Percentiles rank a stretch among this genome's conserved stretches.
Evolutionary conservation across 192 early-diverging fungal genomes (phyloP).

Genomic region (Umbelopsis isabellina): DNA sequence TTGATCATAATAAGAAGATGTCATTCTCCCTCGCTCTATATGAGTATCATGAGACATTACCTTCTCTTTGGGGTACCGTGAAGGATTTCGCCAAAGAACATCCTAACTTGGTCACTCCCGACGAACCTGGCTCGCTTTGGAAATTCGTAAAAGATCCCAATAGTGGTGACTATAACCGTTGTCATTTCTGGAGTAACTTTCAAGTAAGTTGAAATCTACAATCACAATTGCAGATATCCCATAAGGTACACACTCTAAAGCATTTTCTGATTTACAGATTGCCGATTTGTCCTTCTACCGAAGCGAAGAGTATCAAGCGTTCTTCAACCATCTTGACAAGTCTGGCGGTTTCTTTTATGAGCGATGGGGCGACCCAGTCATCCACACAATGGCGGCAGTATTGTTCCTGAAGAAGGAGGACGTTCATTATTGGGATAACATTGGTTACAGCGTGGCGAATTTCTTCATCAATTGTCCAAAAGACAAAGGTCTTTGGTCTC

Average conservation of each 20-base stretch:
- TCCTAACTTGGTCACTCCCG: not conserved
- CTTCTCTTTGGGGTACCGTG: conserved; percentile 52
- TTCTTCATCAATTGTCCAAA: conserved; percentile 70
- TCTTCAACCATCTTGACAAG: conserved; percentile 65
- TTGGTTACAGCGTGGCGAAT: conserved; percentile 65
- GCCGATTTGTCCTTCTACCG: conserved; percentile 59
- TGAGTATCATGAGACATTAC: conserved; percentile 54
- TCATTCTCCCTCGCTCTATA: conserved; percentile 56
- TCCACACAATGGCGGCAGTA: conserved; percentile 67
- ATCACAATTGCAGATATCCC: not conserved
- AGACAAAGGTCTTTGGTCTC: conserved; percentile 40
- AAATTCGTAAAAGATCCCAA: conserved; percentile 44
- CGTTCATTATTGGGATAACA: conserved; percentile 74
- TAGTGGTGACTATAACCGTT: conserved; percentile 57
- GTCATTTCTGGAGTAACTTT: conserved; percentile 83
- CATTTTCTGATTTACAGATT: conserved; percentile 26
- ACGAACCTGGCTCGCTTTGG: conserved; percentile 27
- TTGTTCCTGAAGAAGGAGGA: conserved; percentile 64
- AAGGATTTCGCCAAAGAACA: conserved; percentile 36
- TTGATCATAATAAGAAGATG: conserved; percentile 48
- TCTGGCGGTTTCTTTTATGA: conserved; percentile 77
- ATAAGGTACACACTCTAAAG: not conserved
- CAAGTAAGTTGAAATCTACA: conserved; percentile 44
- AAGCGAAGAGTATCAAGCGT: conserved; percentile 54
- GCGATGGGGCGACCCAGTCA: conserved; percentile 72